Conservation (phyloP, 495 filamentous ascomycete genomes). For the Penicillium antarcticum region DNA sequence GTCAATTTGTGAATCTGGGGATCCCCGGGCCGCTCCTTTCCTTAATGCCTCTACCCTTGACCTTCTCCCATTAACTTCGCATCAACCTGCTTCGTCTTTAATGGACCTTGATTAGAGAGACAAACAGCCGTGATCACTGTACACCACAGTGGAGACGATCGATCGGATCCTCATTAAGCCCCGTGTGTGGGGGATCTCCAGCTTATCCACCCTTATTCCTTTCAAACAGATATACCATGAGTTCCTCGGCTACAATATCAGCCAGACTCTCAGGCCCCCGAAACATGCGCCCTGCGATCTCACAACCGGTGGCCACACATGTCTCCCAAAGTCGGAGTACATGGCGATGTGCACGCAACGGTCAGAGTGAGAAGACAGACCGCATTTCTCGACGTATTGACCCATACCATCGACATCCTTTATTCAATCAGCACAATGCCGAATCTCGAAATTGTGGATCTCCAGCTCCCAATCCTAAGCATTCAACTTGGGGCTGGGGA, state of each 20-base stretch:
- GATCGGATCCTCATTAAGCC: too few relatives aligned
- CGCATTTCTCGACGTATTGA: slow-evolving; percentile 9
- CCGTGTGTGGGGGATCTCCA: too few relatives aligned
- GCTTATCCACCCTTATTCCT: too few relatives aligned
- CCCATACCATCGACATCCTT: slow-evolving; percentile 12
- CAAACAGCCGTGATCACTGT: too few relatives aligned
- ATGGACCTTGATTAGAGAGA: too few relatives aligned
- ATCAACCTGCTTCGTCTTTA: too few relatives aligned
- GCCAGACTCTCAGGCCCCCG: slow-evolving; percentile 2
- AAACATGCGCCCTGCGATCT: slow-evolving; percentile 8
- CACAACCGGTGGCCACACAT: slow-evolving; percentile 7
- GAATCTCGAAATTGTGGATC: slow-evolving; percentile 7
- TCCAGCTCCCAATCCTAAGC: slow-evolving; percentile 1
- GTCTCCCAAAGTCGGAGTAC: slow-evolving; percentile 8
- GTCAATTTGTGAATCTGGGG: too few relatives aligned
- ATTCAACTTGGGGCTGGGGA: slow-evolving; percentile 6
- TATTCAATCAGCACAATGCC: slow-evolving; percentile 10
- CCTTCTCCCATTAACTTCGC: too few relatives aligned
- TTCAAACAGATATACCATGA: slow-evolving; percentile 12
- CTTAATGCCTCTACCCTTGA: too few relatives aligned
- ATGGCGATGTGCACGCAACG: slow-evolving; percentile 12
- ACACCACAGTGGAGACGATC: too few relatives aligned
- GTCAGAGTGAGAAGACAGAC: slow-evolving; percentile 13
- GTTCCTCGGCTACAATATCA: slow-evolving; percentile 13
- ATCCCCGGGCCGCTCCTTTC: too few relatives aligned